Conservation (phyloP, 1,284 basidiomycete species). For the Ceratobasidium sp. region DNA sequence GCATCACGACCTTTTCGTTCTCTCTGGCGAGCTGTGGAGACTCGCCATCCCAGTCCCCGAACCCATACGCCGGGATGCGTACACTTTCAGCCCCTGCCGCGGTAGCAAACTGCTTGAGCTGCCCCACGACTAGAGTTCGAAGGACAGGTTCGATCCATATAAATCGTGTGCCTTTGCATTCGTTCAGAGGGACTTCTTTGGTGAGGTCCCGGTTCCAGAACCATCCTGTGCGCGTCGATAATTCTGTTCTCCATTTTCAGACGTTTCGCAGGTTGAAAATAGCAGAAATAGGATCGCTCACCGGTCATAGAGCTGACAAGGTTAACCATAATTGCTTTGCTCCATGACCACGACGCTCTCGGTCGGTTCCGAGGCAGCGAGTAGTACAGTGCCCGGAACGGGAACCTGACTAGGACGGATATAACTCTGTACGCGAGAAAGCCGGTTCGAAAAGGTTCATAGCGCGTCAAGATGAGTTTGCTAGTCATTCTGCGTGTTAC, state of each 20-base stretch:
- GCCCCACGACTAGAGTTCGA: slow-evolving; percentile 61
- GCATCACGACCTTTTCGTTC: slow-evolving; percentile 42
- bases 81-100: slow-evolving; percentile 60
- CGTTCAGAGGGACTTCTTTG: slow-evolving; percentile 15
- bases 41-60: neutral
- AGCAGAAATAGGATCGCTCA: neutral
- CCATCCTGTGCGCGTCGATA: slow-evolving; percentile 9
- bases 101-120: slow-evolving; percentile 62
- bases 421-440: neutral
- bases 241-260: neutral
- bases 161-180: slow-evolving; percentile 25
- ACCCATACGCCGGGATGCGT: slow-evolving; percentile 70
- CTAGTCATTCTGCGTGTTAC: neutral
- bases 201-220: slow-evolving; percentile 15
- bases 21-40: slow-evolving; percentile 13
- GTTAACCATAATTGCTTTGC: neutral
- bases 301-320: neutral
- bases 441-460: slow-evolving; percentile 14
- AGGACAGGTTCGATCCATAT: slow-evolving; percentile 67
- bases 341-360: slow-evolving; percentile 15
- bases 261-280: neutral
- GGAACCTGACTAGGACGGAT: neutral
- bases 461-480: slow-evolving; percentile 2
- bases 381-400: slow-evolving; percentile 9
- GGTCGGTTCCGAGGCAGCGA: neutral